Base-by-base conservation (phyloP, 371 early-diverging fungal species). In the Mortierella sp. region DNA sequence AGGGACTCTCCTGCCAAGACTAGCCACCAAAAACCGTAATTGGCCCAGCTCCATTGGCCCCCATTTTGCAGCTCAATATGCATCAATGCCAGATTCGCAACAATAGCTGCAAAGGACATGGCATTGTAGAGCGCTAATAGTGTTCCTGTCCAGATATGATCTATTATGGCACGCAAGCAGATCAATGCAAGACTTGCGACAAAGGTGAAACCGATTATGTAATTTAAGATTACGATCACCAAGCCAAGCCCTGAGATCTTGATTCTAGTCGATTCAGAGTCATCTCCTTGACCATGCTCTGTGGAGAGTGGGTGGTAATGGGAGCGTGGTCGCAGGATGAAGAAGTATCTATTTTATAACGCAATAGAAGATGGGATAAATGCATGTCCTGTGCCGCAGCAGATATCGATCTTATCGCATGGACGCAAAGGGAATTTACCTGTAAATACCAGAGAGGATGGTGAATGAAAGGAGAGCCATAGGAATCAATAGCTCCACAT, bases 11-110 rank as follows among this genome's bases (percentile, higher is more conserved):
- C 73, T 8, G 73, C 73, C 22, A 81, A 63, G 21, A 70, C 73
- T 6, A 81, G 57, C 76, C 72, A 72, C 82, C 82, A 81, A 48
- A 81, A 81, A 19, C 38, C 21, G 63, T 81, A 76, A 47, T 76
- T 76, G 28, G 82, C 73, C 82, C 82, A 81, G 43, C 76, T 76
- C 82, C 82, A 81, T 21, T 67, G 76, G 0, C 82, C 82, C 4
- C 70, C 73, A 47, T 60, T 76, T 0, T 32, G 21, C 40, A 69
- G 28, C 41, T 81, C 82, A 13, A 81, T 13, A 24, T 62, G 32
- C 76, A 81, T 81, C 41, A 81, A 40, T 7, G 58, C 48, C 47
- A 81, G 32, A 24, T 76, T 81, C 8, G 67, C 63, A 5, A 52
- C 41, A 22, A 76, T 38, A 28, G 82, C 69, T 8, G 72, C 48